phyloP scores from a whole-genome alignment of 768 basidiomycete genomes.

The Xerocomus brunneocitrinus region DNA sequence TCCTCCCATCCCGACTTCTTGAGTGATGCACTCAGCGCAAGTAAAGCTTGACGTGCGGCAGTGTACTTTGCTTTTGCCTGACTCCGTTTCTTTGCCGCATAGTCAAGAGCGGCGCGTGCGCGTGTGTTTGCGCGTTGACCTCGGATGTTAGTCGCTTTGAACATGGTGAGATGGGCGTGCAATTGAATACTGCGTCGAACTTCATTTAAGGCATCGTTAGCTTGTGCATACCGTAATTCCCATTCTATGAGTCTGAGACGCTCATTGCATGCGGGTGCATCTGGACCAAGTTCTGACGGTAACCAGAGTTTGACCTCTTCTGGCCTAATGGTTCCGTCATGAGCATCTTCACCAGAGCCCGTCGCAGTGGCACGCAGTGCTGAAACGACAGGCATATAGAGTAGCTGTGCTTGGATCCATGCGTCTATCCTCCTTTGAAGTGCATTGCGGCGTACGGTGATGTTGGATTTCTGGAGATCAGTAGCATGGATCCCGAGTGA shows the following conservation, averaged over 20 bases:
- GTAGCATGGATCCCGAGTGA: background rate
- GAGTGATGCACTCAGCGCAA: background rate
- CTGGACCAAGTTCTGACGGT: background rate
- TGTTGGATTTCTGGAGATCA: background rate
- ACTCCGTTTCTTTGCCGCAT: background rate
- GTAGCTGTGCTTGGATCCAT: background rate
- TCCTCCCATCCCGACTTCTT: background rate
- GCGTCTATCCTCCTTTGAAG: background rate
- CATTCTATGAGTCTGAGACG: background rate
- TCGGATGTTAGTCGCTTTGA: background rate
- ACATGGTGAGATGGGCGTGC: background rate
- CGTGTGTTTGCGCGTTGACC: slow-evolving; percentile 1
- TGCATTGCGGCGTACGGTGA: background rate
- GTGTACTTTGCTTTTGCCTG: background rate
- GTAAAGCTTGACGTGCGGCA: background rate
- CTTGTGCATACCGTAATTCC: background rate
- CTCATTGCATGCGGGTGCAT: background rate
- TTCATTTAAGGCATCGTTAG: background rate
- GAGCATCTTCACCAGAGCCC: too few species aligned
- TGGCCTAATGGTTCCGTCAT: too few species aligned
- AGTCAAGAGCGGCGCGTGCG: background rate
- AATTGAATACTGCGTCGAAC: background rate
- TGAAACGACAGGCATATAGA: slow-evolving; percentile 1
- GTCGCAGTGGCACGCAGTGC: background rate
- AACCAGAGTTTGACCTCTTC: background rate